phyloP scores from a whole-genome alignment of 768 basidiomycete genomes.

The Agrocybe chaxingu region DNA sequence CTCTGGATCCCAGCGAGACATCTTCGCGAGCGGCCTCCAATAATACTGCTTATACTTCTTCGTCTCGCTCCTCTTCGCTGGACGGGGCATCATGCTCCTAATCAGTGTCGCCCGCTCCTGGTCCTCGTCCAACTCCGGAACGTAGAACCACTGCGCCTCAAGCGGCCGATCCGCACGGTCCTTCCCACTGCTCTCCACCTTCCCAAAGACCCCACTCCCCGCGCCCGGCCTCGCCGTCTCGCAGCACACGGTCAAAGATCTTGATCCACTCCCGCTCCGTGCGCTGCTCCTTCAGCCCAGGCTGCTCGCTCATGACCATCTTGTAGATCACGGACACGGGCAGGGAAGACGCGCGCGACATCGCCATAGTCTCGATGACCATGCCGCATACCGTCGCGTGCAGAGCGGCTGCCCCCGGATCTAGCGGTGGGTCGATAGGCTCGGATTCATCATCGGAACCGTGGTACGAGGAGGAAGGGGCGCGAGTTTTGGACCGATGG shows the following conservation, averaged over 20 bases:
- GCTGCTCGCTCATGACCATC: constrained; percentile 49
- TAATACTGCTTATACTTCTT: constrained; percentile 88
- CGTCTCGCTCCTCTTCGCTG: constrained; percentile 71
- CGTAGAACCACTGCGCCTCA: constrained; percentile 75
- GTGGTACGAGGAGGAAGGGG: constrained; percentile 5
- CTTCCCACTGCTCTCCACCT: constrained; percentile 65
- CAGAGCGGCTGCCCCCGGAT: constrained; percentile 19
- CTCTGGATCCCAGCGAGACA: constrained; percentile 71
- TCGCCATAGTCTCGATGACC: constrained; percentile 68
- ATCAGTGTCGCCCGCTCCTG: constrained; percentile 67
- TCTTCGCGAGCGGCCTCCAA: constrained; percentile 70
- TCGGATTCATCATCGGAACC: neutral
- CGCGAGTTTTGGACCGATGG: neutral
- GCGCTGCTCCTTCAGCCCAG: constrained; percentile 41
- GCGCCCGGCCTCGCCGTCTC: constrained; percentile 35
- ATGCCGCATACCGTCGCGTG: constrained; percentile 56
- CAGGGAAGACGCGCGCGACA: constrained; percentile 68
- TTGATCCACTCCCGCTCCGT: constrained; percentile 45
- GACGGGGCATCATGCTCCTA: constrained; percentile 70
- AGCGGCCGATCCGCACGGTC: constrained; percentile 47
- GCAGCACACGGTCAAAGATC: constrained; percentile 49
- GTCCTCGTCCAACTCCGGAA: constrained; percentile 69
- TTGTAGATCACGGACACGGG: constrained; percentile 52
- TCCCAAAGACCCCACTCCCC: constrained; percentile 65
- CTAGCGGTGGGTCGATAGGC: constrained; percentile 7